Evolutionary conservation across 2,329 filamentous ascomycete genomes (phyloP).

Genomic region (Penicillium brasilianum): DNA sequence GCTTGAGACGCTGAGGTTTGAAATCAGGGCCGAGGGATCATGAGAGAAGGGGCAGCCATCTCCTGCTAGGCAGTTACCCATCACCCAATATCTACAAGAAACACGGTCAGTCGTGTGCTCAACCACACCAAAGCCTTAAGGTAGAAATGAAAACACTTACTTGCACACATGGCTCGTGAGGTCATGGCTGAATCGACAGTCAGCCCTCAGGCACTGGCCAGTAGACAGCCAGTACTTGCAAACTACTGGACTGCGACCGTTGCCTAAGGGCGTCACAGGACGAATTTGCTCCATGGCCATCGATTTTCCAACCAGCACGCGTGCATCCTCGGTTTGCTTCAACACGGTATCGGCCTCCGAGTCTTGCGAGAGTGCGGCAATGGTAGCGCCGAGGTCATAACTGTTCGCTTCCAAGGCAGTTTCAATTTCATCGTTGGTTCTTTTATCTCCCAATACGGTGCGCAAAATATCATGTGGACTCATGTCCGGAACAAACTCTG

Average conservation of each 20-base stretch:
- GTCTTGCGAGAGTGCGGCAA: conserved; percentile 83
- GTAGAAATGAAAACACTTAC: conserved; percentile 61
- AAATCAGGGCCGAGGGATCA: conserved; percentile 85
- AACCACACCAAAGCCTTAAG: conserved; percentile 2
- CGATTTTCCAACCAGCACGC: conserved; percentile 85
- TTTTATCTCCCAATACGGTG: conserved; percentile 86
- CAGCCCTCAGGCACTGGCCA: conserved; percentile 91
- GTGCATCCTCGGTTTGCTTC: conserved; percentile 62
- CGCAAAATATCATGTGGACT: conserved; percentile 97
- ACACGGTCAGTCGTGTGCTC: conserved; percentile 31
- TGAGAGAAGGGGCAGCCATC: conserved; percentile 97
- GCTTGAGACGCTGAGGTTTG: conserved; percentile 75
- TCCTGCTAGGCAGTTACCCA: conserved; percentile 92
- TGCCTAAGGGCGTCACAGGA: conserved; percentile 75
- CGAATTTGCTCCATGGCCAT: conserved; percentile 74
- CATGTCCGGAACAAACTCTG: conserved; percentile 89
- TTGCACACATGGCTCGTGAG: conserved; percentile 97
- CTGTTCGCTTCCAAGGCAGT: conserved; percentile 84
- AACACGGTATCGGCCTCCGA: conserved; percentile 59
- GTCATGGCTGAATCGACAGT: conserved; percentile 97
- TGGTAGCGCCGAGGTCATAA: conserved; percentile 91
- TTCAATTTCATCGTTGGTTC: conserved; percentile 93
- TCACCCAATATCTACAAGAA: conserved; percentile 80
- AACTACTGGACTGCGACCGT: conserved; percentile 82
- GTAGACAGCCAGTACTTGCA: conserved; percentile 98